Evolutionary conservation across 176 grass and related monocot genomes (phyloP), one percentile per base, ranked within the genome.

Genomic region (Phyllostachys edulis): DNA sequence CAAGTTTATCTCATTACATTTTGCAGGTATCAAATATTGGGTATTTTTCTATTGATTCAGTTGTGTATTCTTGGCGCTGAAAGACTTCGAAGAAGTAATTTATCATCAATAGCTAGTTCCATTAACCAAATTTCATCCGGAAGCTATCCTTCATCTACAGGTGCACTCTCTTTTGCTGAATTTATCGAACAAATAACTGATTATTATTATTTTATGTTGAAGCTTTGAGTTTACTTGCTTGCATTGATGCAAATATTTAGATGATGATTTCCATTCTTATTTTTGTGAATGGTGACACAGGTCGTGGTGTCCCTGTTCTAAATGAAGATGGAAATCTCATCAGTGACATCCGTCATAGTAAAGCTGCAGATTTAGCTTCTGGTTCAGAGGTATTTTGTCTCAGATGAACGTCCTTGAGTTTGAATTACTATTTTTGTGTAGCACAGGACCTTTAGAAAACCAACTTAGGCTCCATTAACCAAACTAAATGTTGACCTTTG

Each of bases 11-110:
- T 77, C 68, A 26, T 1, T 76, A 41, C 27, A 42, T 89, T 91
- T 77, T 90, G 44, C 76, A 99, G 96, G 90, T 99, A 99, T 51
- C 96, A 99, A 87, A 92, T 99, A 77, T 84, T 99, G 91, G 93
- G 96, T 67, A 80, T 98, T 78, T 95, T 98, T 86, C 90, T 98
- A 46, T 77, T 94, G 80, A 92, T 98, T 85, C 96, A 98, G 84
- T 63, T 98, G 34, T 95, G 93, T 89, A 95, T 98, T 83, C 93
- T 98, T 83, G 93, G 93, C 3, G 93, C 91, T 81, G 96, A 98
- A 94, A 85, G 91, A 76, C 80, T 98, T 34, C 79, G 91, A 50
- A 90, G 93, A 90, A 95, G 87, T 90, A 95, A 98, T 89, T 62
- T 95, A 78, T 98, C 89, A 38, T 94, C 96, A 39, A 92, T 98